phyloP scores from a whole-genome alignment of 768 basidiomycete genomes.

The Kwoniella europaea region DNA sequence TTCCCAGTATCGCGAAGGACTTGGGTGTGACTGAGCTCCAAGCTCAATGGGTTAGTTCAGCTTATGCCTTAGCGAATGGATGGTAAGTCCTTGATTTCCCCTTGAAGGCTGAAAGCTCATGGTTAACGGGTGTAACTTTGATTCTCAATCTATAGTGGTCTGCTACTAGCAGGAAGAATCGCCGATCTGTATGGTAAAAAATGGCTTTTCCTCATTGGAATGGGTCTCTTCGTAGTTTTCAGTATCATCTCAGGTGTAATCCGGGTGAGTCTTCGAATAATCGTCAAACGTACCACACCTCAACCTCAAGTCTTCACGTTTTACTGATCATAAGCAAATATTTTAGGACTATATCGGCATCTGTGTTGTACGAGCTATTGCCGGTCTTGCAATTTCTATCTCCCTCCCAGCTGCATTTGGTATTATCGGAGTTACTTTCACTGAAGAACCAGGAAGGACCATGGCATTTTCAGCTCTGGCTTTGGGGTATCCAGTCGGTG shows the following conservation, averaged over 20 bases:
- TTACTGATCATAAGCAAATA: not conserved
- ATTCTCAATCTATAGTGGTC: constrained; percentile 13
- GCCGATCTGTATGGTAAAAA: constrained; percentile 69
- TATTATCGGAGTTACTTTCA: constrained; percentile 34
- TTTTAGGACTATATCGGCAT: constrained; percentile 18
- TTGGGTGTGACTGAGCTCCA: constrained; percentile 25
- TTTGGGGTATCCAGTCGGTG: constrained; percentile 80
- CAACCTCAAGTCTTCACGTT: too few relatives aligned
- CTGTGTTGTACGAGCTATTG: constrained; percentile 41
- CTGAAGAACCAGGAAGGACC: constrained; percentile 63
- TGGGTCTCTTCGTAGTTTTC: constrained; percentile 64
- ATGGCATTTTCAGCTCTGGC: constrained; percentile 80
- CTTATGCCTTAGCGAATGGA: constrained; percentile 28
- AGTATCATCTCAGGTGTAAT: constrained; percentile 60
- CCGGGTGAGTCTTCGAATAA: constrained; percentile 6
- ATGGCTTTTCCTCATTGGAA: constrained; percentile 69
- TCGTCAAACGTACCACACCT: not conserved
- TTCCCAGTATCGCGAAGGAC: constrained; percentile 27
- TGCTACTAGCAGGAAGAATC: constrained; percentile 44
- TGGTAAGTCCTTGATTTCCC: constrained; percentile 3
- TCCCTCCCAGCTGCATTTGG: constrained; percentile 38
- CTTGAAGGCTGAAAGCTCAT: too few relatives aligned
- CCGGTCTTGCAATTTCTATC: constrained; percentile 38
- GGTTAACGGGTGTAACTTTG: too few relatives aligned
- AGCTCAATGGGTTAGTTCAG: constrained; percentile 34